Conservation (phyloP, 176 grass and related monocot species). For the Thalia dealbata region DNA sequence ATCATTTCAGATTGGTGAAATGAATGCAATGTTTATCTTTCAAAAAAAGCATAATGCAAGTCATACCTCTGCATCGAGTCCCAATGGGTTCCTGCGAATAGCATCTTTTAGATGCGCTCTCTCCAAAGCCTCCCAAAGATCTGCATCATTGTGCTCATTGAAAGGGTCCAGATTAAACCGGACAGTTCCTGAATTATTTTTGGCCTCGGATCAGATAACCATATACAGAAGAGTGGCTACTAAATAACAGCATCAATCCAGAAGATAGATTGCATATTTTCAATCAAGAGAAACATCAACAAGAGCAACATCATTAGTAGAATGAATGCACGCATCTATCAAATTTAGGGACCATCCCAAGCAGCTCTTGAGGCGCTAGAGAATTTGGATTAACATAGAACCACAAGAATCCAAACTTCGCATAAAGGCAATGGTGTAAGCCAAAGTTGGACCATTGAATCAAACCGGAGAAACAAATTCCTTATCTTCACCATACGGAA, state of each 20-base stretch:
- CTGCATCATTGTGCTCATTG: conserved; percentile 92
- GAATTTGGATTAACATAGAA: too few relatives aligned
- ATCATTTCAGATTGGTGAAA: too few relatives aligned
- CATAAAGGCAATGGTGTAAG: background rate
- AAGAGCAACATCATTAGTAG: too few relatives aligned
- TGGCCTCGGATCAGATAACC: background rate
- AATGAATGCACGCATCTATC: too few relatives aligned
- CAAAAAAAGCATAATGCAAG: conserved; percentile 24
- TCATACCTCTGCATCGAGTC: conserved; percentile 81
- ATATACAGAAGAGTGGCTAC: background rate
- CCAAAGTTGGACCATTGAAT: background rate
- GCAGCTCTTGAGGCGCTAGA: too few relatives aligned
- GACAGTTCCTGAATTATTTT: conserved; percentile 54
- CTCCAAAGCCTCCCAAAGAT: conserved; percentile 96
- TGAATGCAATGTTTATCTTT: too few relatives aligned
- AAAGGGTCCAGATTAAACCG: conserved; percentile 99
- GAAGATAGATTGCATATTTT: too few relatives aligned
- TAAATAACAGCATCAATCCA: too few relatives aligned
- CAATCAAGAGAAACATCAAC: too few relatives aligned
- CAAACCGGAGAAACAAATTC: too few relatives aligned
- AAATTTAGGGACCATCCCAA: too few relatives aligned
- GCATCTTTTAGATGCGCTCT: conserved; percentile 97
- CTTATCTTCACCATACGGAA: too few relatives aligned
- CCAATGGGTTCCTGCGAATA: conserved; percentile 75
- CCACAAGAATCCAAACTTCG: background rate